Evolutionary conservation across 345 rosid genomes (phyloP), one percentile per base, ranked within the genome.

Genomic region (Kandelia obovata): DNA sequence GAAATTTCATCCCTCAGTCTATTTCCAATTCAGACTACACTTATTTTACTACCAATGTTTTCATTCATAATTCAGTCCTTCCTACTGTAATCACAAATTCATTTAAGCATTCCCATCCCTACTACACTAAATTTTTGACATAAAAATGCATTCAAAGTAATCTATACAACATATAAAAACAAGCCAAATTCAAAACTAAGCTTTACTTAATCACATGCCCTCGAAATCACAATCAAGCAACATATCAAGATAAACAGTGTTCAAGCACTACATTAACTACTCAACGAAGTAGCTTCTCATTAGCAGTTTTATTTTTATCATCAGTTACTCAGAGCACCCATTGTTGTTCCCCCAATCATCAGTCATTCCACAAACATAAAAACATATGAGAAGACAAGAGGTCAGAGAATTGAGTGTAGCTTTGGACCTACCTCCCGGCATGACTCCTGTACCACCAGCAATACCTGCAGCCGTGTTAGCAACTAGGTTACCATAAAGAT

Each of bases 401-500:
- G 25, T 75, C 62, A 7, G 43, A 66, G 21, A 37, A 28, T 31
- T 11, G 72, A 27, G 43, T 32, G 27, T 46, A 37, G 39, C 52
- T 39, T 52, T 63, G 26, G 39, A 55, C 55, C 15, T 84, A 93
- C 98, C 97, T 91, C 98, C 97, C 5, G 98, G 98, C 98, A 93
- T 91, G 74, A 91, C 91, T 73, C 98, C 97, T 7, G 97, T 91
- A 27, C 97, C 96, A 78, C 98, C 98, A 58, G 92, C 97, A 77
- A 56, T 56, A 25, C 59, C 59, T 56, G 59, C 59, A 1, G 59
- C 59, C 2, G 59, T 25, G 10, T 56, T 56, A 25, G 59, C 59
- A 56, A 56, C 31, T 21, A 56, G 59, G 28, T 56, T 56, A 31
- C 59, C 30, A 56, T 56, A 56, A 56, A 56, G 59, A 56, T 56